Conservation (phyloP, 768 basidiomycete genomes). For the Mycena belliarum region DNA sequence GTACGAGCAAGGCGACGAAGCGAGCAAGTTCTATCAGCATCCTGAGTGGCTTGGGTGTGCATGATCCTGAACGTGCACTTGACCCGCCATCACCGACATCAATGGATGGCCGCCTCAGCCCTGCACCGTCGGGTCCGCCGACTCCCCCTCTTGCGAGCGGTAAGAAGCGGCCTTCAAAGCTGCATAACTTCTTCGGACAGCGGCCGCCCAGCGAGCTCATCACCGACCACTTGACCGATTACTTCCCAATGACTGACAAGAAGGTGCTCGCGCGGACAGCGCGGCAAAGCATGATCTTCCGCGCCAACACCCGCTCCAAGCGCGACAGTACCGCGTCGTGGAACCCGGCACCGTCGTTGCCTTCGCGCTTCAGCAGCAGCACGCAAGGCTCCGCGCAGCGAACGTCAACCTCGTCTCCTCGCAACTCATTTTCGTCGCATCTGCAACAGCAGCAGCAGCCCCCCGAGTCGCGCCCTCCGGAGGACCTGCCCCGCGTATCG, state of each 20-base stretch:
- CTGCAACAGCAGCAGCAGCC: conserved; percentile 39
- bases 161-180: conserved; percentile 61
- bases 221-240: conserved; percentile 90
- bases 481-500: conserved; percentile 71
- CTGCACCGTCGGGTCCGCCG: conserved; percentile 31
- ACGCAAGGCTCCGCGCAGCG: conserved; percentile 51
- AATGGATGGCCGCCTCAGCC: conserved; percentile 25
- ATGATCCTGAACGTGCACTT: conserved; percentile 64
- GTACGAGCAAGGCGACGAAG: conserved; percentile 60
- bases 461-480: conserved; percentile 32
- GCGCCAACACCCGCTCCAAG: conserved; percentile 39
- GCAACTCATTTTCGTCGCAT: conserved; percentile 48
- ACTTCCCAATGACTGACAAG: conserved; percentile 93
- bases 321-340: conserved; percentile 56
- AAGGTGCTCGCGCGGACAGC: conserved; percentile 87
- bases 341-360: conserved; percentile 37
- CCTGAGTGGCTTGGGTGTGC: conserved; percentile 89
- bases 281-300: conserved; percentile 84
- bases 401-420: conserved; percentile 43
- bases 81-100: conserved; percentile 59
- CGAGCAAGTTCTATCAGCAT: conserved; percentile 95
- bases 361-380: conserved; percentile 65
- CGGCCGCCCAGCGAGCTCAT: conserved; percentile 97
- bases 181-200: conserved; percentile 97
- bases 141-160: conserved; percentile 28